Evolutionary conservation across 805 yeast species (phyloP), one percentile per base, ranked within the genome.

Genomic region (Yarrowia divulgata): DNA sequence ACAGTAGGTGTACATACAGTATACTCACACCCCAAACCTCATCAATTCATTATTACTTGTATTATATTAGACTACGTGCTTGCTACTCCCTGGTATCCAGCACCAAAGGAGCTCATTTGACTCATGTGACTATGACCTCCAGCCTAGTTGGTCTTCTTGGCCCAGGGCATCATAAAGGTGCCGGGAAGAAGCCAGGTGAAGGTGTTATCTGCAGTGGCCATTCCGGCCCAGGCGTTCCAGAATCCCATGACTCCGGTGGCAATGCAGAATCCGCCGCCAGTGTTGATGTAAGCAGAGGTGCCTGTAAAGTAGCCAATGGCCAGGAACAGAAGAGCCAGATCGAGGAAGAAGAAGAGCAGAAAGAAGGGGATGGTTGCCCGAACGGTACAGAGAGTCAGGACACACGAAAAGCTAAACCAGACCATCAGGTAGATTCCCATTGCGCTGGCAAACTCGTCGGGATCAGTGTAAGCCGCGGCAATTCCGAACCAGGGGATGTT

Each of bases 291-390:
- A 40, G 78, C 78, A 19, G 79, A 14, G 13, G 10, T 63, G 19
- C 82, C 83, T 2, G 84, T 73, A 68, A 88, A 82, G 68, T 85
- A 83, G 37, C 87, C 88, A 64, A 82, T 80, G 0, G 85, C 79
- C 57, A 88, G 78, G 42, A 88, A 77, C 60, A 88, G 32, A 2
- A 63, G 57, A 13, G 68, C 68, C 46, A 63, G 57, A 39, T 63
- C 68, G 63, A 89, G 80, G 70, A 81, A 74, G 77, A 86, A 81
- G 74, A 87, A 87, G 73, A 89, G 80, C 5, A 80, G 70, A 74
- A 87, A 85, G 80, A 88, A 87, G 69, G 88, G 85, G 19, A 87
- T 82, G 1, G 92, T 89, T 3, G 92, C 86, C 73, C 88, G 84
- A 73, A 86, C 74, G 1, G 91, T 88, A 73, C 86, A 82, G 42